Base-by-base conservation (phyloP, 768 basidiomycete genomes). In the Tricholoma saponaceum region DNA sequence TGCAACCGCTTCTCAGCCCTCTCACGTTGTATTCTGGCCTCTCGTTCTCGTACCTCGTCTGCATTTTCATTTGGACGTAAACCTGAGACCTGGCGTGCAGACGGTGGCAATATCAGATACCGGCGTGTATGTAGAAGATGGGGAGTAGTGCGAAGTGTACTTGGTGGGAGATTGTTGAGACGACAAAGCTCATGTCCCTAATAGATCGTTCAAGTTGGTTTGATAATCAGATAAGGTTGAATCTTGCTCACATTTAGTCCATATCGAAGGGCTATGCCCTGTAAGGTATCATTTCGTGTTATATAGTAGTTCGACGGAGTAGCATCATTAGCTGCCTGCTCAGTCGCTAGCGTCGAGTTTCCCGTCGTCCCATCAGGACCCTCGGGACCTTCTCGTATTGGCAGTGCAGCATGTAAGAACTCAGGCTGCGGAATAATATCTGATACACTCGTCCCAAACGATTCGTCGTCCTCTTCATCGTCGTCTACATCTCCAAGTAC, bases 41-140 rank as follows among this genome's bases (percentile, higher is more conserved):
- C 76, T 28, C 73, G 69, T 44, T 71, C 72, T n/a, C 68, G 64
- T 39, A 75, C 72, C 39, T 70, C 65, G 0, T 65, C 66, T 6
- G 63, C 44, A 20, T 66, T 62, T 25, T 66, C 52, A 28, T 44
- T 52, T 62, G 33, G 60, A 62, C 60, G 62, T 62, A 58, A 57
- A 41, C 46, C 63, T 50, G 26, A 63, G 63, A 9, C 25, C 13
- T 63, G 70, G 54, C 67, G 71, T 4, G 73, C 66, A 18, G 75
- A 74, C 2, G 78, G 72, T 0, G 87, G 87, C 9, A 90, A 73
- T 14, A 74, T 66, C 56, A 91, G 69, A 59, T 73, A 80, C 1
- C 75, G 72, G 5, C 88, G 82, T 0, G 89, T 90, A 68, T 90
- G 88, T 14, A 91, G 74, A 7, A 91, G 72, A 64, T 90, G 87